Conservation (phyloP, 2,329 filamentous ascomycete genomes). For the Xylariaceae sp. region DNA sequence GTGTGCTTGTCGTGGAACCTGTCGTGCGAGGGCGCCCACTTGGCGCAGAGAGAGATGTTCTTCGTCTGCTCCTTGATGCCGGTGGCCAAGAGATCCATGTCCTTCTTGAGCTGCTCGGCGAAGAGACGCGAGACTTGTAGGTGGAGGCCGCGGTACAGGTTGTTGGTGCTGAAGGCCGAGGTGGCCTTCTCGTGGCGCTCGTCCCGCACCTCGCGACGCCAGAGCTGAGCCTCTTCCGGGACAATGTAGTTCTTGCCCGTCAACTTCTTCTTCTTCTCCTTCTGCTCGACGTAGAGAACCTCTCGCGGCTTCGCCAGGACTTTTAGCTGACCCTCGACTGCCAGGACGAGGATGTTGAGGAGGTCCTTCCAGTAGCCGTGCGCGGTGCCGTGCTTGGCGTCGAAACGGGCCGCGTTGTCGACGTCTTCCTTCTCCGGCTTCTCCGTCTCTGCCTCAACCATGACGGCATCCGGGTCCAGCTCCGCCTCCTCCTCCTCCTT, state of each 20-base stretch:
- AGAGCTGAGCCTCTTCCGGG: constrained; percentile 16
- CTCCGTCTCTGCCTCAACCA: constrained; percentile 31
- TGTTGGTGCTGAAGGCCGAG: constrained; percentile 37
- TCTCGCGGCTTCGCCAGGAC: constrained; percentile 35
- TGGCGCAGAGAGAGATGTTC: constrained; percentile 50
- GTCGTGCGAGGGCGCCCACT: constrained; percentile 54
- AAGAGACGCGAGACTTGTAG: constrained; percentile 50
- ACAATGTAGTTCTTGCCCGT: background rate
- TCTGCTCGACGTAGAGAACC: constrained; percentile 35
- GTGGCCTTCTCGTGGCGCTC: constrained; percentile 38
- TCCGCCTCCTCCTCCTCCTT: too few relatives aligned
- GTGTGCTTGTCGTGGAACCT: constrained; percentile 55
- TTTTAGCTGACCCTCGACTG: constrained; percentile 42
- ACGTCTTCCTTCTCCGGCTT: too few relatives aligned
- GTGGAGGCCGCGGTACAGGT: constrained; percentile 47
- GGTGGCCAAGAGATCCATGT: constrained; percentile 38
- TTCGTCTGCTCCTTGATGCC: constrained; percentile 36
- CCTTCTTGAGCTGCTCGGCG: constrained; percentile 46
- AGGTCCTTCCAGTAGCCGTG: constrained; percentile 61
- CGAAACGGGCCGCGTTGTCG: constrained; percentile 33
- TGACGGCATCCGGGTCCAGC: constrained; percentile 29
- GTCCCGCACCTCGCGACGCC: constrained; percentile 29
- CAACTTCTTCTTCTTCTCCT: background rate
- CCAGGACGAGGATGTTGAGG: constrained; percentile 50
- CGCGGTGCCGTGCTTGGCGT: constrained; percentile 43